phyloP scores from a whole-genome alignment of 2,329 filamentous ascomycete genomes.

The Alternaria metachromatica region DNA sequence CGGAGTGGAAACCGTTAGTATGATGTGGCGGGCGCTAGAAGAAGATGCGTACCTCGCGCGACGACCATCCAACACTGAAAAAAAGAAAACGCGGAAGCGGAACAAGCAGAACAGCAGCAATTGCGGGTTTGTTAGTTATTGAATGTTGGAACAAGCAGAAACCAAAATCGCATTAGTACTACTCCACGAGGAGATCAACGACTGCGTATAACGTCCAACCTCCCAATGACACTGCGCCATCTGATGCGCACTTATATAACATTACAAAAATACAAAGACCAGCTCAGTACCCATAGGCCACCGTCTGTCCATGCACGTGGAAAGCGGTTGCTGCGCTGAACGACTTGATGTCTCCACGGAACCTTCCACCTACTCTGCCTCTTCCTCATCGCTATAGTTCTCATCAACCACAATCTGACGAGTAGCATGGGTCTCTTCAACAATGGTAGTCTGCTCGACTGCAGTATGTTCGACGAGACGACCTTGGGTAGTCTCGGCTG shows the following conservation, averaged over 20 bases:
- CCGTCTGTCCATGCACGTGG: not conserved
- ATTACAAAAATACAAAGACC: not conserved
- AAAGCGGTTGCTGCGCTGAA: not conserved
- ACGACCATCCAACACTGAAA: not conserved
- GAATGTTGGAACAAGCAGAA: not conserved
- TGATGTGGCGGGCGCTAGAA: not conserved
- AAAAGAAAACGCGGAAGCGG: not conserved
- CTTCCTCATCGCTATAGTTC: not conserved
- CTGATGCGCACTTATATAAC: not conserved
- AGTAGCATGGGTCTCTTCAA: not conserved
- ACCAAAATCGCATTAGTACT: not conserved
- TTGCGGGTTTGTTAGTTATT: not conserved
- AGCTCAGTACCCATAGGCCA: too few species aligned
- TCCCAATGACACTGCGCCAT: not conserved
- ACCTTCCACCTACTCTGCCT: not conserved
- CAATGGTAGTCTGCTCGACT: not conserved
- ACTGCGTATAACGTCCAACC: not conserved
- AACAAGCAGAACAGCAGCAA: too few species aligned
- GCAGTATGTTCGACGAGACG: not conserved
- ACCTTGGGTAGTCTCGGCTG: not conserved
- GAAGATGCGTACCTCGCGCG: not conserved
- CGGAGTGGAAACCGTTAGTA: not conserved
- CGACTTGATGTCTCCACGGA: not conserved
- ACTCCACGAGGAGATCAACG: not conserved
- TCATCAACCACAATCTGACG: constrained; percentile 1